Evolutionary conservation across 129 eudicot genomes (phyloP), one percentile per base, ranked within the genome.

Genomic region (Sambucus nigra): DNA sequence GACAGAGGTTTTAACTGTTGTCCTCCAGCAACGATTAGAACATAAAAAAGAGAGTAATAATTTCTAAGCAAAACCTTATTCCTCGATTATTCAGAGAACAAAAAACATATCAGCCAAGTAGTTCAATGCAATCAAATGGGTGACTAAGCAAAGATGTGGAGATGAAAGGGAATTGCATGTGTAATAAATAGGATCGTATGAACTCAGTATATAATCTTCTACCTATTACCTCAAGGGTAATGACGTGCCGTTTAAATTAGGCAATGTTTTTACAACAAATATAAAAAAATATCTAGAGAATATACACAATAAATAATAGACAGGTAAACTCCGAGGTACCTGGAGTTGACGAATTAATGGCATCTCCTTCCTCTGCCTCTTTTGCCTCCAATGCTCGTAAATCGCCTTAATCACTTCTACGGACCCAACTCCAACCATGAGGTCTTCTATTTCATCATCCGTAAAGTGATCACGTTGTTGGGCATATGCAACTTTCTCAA

Each of bases 311-410:
- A 35, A 35, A 35, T 1, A 12, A 12, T 35, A n/a, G n/a, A 31
- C 38, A 35, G 42, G 3, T 35, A 7, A 35, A n/a, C n/a, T n/a
- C n/a, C n/a, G n/a, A 45, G 17, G 33, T 64, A 88, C 97, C 97
- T 89, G 95, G 25, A 89, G 76, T 47, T 84, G 97, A 44, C 95
- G 68, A 51, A 89, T 63, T 57, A 89, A 76, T 25, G 97, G 81
- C 87, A 76, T 81, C 63, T 88, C 86, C 52, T 67, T 81, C 35
- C 55, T 71, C 70, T 69, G 85, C 74, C 97, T 70, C 78, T 89
- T 89, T 25, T 69, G 73, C 69, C 65, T 68, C 97, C 97, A 89
- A 55, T 89, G 83, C 26, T 81, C 79, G 60, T 84, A 74, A 19
- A 89, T 73, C 24, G 68, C 65, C 68, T 79, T 76, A 25, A 68